phyloP scores from a whole-genome alignment of 1,284 basidiomycete genomes.

The Ustilago curta region DNA sequence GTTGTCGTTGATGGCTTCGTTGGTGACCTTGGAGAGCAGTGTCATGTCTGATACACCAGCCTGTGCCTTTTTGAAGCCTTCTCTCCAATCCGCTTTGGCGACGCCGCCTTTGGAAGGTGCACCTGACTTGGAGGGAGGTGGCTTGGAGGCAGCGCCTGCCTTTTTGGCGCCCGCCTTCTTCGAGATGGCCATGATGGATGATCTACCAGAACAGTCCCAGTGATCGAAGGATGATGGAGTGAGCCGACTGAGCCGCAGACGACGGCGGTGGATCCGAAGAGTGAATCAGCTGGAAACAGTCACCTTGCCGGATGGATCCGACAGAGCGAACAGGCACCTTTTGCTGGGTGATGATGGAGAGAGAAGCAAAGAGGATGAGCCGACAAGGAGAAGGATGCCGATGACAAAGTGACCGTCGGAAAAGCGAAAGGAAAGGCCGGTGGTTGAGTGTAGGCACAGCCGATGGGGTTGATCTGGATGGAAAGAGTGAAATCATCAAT shows the following conservation, averaged over 20 bases:
- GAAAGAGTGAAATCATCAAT: too few species aligned
- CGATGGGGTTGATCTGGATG: not conserved
- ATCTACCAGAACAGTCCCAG: not conserved
- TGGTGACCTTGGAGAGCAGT: conserved; percentile 93
- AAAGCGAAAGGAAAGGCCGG: not conserved
- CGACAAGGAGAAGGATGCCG: not conserved
- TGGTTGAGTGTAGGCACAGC: not conserved
- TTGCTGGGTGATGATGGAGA: not conserved
- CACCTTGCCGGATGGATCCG: conserved; percentile 20
- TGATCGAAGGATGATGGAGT: conserved; percentile 1
- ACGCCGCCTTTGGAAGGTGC: conserved; percentile 61
- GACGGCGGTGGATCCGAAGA: not conserved
- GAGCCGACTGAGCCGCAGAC: not conserved
- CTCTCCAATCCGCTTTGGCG: conserved; percentile 68
- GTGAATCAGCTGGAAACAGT: not conserved
- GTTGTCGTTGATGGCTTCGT: conserved; percentile 98
- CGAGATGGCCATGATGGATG: conserved; percentile 65
- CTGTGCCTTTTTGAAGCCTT: conserved; percentile 69
- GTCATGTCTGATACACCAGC: conserved; percentile 99
- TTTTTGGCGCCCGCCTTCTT: conserved; percentile 66
- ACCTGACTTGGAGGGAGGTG: conserved; percentile 48
- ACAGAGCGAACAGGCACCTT: conserved; percentile 9
- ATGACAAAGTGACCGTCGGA: too few species aligned
- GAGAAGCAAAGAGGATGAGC: not conserved
- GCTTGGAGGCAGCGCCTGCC: conserved; percentile 53